Evolutionary conservation across 2,329 filamentous ascomycete species (phyloP), one percentile per base, ranked within the genome.

Genomic region (Pleoardoris graminearum): DNA sequence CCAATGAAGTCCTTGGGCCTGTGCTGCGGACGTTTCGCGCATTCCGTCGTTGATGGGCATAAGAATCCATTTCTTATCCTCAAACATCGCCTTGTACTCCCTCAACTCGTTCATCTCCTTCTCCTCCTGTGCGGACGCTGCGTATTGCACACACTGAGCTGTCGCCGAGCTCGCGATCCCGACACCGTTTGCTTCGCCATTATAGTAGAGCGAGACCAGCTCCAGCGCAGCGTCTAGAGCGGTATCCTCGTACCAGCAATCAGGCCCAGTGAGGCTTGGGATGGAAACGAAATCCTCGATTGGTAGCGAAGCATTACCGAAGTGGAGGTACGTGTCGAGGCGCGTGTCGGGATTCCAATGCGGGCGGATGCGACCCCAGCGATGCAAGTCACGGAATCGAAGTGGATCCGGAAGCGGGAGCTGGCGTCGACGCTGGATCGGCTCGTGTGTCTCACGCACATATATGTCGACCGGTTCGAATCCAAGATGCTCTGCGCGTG

Each of bases 1-100:
- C 66, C 66, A 70, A 39, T 70, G 67, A 3, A 27, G 21, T 4
- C 57, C 59, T 10, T 37, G 30, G 8, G 23, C 35, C 5, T 38
- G 46, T 11, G 50, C 36, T 16, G 32, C 51, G 2, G 32, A 43
- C 6, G 44, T 14, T 0, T 27, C 47, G 7, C 35, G 49, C 17
- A 60, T 54, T 4, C 53, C 66, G 49, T 68, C 57, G 49, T 68
- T 68, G 43, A 66, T 39, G 7, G 61, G 53, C 11, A 69, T 25
- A 37, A 69, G 61, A 12, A 69, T 68, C 57, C 57, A 69, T 4
- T 46, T 44, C 45, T 58, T 61, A 43, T 58, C 41, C 0, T 41
- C 12, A 14, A 66, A 58, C 22, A 32, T 42, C 2, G 42, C 21
- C 27, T 41, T 46, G 30, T 52, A 56, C 7, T 14, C 19, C 17